A percentile compares a stretch with the other conserved stretches of the same genome.
These are phyloP conservation scores for Chrysochromulina tobinii DNA, from an alignment of 78 protist species.

Conservation along the genomic window DNA sequence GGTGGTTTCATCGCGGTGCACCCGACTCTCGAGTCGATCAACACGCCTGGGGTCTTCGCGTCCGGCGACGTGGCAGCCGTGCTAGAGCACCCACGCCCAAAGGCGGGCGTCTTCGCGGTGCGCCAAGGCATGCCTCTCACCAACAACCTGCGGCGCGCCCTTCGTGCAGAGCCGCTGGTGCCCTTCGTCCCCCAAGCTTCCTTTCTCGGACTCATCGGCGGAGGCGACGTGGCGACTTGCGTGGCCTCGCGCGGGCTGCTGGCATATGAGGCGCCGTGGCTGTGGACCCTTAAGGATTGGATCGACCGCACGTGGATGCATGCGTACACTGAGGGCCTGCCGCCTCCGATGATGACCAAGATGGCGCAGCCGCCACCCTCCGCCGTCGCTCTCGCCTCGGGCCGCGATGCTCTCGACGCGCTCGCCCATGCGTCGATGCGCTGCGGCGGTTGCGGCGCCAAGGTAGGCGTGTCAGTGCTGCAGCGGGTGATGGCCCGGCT, in stretches of 20 bases:
- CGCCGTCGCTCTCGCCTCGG: slow-evolving; percentile 8
- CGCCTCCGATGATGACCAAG: neutral
- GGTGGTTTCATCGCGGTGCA: slow-evolving; percentile 18
- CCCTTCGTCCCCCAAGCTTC: neutral
- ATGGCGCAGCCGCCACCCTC: neutral
- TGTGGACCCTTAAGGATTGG: slow-evolving; percentile 45
- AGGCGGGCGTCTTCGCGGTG: slow-evolving; percentile 55
- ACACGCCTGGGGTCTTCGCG: slow-evolving; percentile 28
- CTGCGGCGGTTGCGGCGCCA: slow-evolving; percentile 46
- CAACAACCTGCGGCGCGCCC: neutral
- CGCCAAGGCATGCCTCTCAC: slow-evolving; percentile 35
- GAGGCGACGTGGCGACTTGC: slow-evolving; percentile 3
- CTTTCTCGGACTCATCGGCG: slow-evolving; percentile 48
- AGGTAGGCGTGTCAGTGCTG: slow-evolving; percentile 43
- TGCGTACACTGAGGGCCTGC: slow-evolving; percentile 6
- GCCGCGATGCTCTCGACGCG: slow-evolving; percentile 15
- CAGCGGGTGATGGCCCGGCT: slow-evolving; percentile 2
- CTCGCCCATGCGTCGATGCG: slow-evolving; percentile 37
- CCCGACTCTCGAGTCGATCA: slow-evolving; percentile 34
- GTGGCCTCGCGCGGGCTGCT: slow-evolving; percentile 20
- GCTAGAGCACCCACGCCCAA: slow-evolving; percentile 34
- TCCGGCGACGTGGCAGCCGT: slow-evolving; percentile 1
- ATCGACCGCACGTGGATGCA: slow-evolving; percentile 48
- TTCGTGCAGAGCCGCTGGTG: neutral
- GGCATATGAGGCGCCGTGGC: slow-evolving; percentile 12